Evolutionary conservation across 2,329 filamentous ascomycete genomes (phyloP).

Genomic region (Penicillium sp.): DNA sequence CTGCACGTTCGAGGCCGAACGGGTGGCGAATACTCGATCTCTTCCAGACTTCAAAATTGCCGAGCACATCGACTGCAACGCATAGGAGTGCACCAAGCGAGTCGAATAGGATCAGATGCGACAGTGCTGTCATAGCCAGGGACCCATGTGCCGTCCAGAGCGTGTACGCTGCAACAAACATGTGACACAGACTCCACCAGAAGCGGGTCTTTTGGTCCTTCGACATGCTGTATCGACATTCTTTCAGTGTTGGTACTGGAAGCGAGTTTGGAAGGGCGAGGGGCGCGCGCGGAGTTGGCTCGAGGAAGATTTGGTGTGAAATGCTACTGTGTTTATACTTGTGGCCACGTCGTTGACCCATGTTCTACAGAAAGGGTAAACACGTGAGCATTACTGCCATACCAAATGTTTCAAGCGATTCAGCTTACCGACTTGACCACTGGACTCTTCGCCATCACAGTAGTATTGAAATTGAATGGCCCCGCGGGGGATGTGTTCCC

Average conservation of each 20-base stretch:
- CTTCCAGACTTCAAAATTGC: constrained; percentile 98
- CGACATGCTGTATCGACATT: constrained; percentile 88
- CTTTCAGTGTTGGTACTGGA: constrained; percentile 82
- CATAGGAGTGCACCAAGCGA: constrained; percentile 88
- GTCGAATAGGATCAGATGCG: constrained; percentile 92
- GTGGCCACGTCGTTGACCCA: constrained; percentile 89
- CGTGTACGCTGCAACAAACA: constrained; percentile 77
- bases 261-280: constrained; percentile 87
- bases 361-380: constrained; percentile 57
- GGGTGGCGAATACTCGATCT: constrained; percentile 89
- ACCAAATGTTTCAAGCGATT: constrained; percentile 28
- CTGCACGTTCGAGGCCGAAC: constrained; percentile 85
- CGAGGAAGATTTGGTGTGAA: constrained; percentile 94
- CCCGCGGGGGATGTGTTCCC: constrained; percentile 39
- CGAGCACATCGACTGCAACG: constrained; percentile 85
- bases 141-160: constrained; percentile 84
- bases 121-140: constrained; percentile 85
- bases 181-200: constrained; percentile 87
- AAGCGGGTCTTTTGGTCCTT: constrained; percentile 78
- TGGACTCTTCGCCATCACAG: constrained; percentile 70
- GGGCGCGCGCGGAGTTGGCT: constrained; percentile 80
- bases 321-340: constrained; percentile 98
- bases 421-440: constrained; percentile 67
- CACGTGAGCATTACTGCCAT: constrained; percentile 20
- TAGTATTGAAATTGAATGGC: constrained; percentile 94